Evolutionary conservation across 2,329 filamentous ascomycete genomes (phyloP), one percentile per base, ranked within the genome.

Genomic region (Alternaria conjuncta): DNA sequence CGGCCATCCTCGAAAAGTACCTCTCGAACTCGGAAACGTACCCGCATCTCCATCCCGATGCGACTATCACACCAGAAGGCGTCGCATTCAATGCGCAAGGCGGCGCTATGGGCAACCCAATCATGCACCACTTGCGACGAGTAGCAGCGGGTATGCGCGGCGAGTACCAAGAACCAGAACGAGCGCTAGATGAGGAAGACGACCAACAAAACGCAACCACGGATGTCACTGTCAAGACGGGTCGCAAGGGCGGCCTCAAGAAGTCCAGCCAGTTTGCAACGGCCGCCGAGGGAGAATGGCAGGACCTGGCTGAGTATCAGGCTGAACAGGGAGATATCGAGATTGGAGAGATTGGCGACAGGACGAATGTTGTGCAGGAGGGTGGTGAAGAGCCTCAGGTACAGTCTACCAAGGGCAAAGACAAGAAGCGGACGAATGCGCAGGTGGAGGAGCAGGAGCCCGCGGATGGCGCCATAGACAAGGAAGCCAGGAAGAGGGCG

Each of bases 101-200:
- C 51, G 84, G 84, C 2, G 78, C 82, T 0, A 72, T 69, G 18
- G 83, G 84, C 46, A 82, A 83, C 8, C 78, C 86, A n/a, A 79
- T 82, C 13, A 78, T 88, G 56, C 84, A 86, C 71, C 85, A 87
- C 69, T 73, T 88, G 49, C 79, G 82, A 41, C 81, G 86, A 51
- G 83, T 88, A 9, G 84, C 85, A 65, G 82, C 83, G 6, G 86
- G 86, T 0, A 67, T 88, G 62, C 73, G 79, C 20, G 86, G 86
- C 21, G 85, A 87, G 75, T 81, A 80, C 65, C 72, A 87, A 25
- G 83, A 79, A 67, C 79, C 79, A 0, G 82, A 84, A 58, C 74
- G 81, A 9, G 78, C 73, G 30, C 73, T 82, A 10, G 83, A 84
- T 64, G 64, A 78, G 7, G 76, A 78, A 41, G 79, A 78, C 20